Evolutionary conservation across 345 rosid genomes (phyloP).

Genomic region (Eucalyptus virginea): DNA sequence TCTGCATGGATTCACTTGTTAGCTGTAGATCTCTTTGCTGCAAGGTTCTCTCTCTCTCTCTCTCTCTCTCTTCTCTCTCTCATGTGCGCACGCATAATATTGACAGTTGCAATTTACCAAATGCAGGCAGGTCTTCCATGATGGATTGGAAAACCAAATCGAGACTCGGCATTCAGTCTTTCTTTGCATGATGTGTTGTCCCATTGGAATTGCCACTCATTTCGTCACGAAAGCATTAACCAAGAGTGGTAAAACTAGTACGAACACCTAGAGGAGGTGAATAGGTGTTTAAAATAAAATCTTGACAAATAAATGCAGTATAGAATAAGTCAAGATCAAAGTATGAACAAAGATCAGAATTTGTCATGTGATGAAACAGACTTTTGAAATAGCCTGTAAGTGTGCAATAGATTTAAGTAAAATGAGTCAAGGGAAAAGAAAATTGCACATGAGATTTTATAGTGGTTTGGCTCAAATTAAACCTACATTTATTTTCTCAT

Average conservation of each 20-base stretch:
- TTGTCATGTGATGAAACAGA: too few relatives aligned
- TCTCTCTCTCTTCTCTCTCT: neutral
- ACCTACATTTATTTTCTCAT: fast-evolving
- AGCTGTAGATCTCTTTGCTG: conserved; percentile 81
- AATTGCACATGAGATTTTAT: too few relatives aligned
- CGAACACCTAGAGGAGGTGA: too few relatives aligned
- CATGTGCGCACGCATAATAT: neutral
- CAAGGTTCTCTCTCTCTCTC: conserved; percentile 30
- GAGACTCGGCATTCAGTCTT: conserved; percentile 91
- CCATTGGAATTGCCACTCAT: conserved; percentile 63
- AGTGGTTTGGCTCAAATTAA: too few relatives aligned
- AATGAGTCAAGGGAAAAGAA: too few relatives aligned
- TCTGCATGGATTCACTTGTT: conserved; percentile 96
- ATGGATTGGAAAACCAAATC: conserved; percentile 60
- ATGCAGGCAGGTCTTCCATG: conserved; percentile 71
- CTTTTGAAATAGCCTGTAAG: too few relatives aligned
- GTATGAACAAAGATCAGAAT: too few relatives aligned
- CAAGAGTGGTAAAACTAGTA: neutral
- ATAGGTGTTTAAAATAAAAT: too few relatives aligned
- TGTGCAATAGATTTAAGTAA: too few relatives aligned
- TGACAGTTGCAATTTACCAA: neutral
- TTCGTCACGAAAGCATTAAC: conserved; percentile 57
- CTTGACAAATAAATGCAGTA: too few relatives aligned
- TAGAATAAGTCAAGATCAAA: too few relatives aligned
- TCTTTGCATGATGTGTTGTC: conserved; percentile 82